Evolutionary conservation across 768 basidiomycete species (phyloP), one percentile per base, ranked within the genome.

Genomic region (Boletellus emodensis): DNA sequence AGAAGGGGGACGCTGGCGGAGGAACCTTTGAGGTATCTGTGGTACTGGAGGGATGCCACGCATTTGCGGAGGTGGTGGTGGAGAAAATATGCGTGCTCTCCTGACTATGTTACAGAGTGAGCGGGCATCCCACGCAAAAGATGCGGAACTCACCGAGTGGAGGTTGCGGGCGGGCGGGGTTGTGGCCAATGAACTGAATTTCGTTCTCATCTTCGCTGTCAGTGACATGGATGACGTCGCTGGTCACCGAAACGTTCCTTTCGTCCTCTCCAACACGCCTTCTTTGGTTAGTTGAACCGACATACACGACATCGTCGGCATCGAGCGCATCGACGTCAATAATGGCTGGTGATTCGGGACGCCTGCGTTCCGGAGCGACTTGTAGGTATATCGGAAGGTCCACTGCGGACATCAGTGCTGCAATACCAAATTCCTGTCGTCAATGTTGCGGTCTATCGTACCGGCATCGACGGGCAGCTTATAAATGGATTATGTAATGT

Each of bases 11-110:
- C 65, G 72, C 2, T 62, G 69, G 5, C 67, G 73, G 53, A 72
- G 55, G 20, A 75, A 75, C 26, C 73, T 62, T 20, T 58, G 58
- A 1, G 76, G 77, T 11, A 78, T 56, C 15, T 55, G 63, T 13
- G 85, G 86, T 0, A 87, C 80, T 1, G 84, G 83, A 1, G 85
- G 86, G 4, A 77, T 65, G 2, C 62, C 53, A 15, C 56, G 59
- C 22, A 64, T 58, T 44, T 68, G 70, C 13, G 69, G 69, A 30
- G 72, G 76, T 8, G 80, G 80, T 13, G 83, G 80, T 24, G 80
- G 80, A 1, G 79, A 73, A 40, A 71, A 66, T 30, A 75, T 58
- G 24, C 58, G 67, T 13, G 50, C 57, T 48, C 68, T 60, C 33
- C 48, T 43, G 7, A 49, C 60, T 62, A 22, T 33, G 15, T 30